Base-by-base conservation (phyloP, 2,329 filamentous ascomycete genomes). In the Grosmannia penicillata region DNA sequence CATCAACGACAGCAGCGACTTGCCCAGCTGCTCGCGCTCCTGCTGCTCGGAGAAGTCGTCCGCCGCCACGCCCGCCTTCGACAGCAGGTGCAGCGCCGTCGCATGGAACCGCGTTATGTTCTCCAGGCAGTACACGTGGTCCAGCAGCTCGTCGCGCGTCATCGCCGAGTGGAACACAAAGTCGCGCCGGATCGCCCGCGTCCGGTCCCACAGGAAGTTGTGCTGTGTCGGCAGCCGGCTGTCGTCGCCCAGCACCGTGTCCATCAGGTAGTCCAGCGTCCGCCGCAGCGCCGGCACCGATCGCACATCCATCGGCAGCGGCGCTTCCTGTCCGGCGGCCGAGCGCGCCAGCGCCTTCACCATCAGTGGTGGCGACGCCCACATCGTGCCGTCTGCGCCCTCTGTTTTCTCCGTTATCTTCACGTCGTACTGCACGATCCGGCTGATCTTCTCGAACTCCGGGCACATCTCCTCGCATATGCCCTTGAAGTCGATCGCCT, bases 391-490 rank as follows among this genome's bases (percentile, higher is more conserved):
- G 26, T 44, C 41, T 40, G 59, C 45, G 38, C 59, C 48, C 18
- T 48, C 47, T 19, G 63, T 60, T 48, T 71, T 75, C 49, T 79
- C 75, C 7, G 69, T 60, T 7, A 56, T 56, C 45, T 70, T 66
- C 18, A 76, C 64, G 43, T 78, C 71, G 47, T 65, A 60, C 50
- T 79, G 72, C 34, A 68, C 68, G 40, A 80, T 78, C 43, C 75
- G 65, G 36, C 64, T 70, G 25, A 77, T 66, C 51, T 70, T 71
- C 51, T 81, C 76, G 53, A 70, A 78, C 45, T 78, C 71, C 6
- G 76, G 76, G 43, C 76, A 81, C 75, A 79, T 80, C 21, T 77
- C 71, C 48, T 79, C 72, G 48, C 75, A 79, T 33, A 75, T 77
- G 13, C 76, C 76, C 51, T 75, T 75, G 50, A 81, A 81, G 30